A percentile compares a stretch with the other conserved stretches of the same genome.
phyloP scores from a whole-genome alignment of 2,329 filamentous ascomycete species.

The Phaeosphaeria sp. region DNA sequence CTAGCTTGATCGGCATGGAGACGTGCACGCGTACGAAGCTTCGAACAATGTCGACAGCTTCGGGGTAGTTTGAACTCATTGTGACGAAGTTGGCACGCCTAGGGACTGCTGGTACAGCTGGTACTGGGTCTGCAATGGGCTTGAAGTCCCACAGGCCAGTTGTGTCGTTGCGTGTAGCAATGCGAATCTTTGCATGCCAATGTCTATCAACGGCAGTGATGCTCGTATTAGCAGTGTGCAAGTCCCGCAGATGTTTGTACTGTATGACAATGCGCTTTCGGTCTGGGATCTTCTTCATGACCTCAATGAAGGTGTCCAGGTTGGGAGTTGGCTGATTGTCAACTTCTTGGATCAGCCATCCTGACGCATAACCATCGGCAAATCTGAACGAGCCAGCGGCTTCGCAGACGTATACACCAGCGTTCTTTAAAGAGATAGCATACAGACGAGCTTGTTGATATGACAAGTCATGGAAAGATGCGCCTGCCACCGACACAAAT shows the following conservation, averaged over 20 bases:
- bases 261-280: constrained; percentile 86
- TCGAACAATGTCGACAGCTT: constrained; percentile 89
- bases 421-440: constrained; percentile 79
- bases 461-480: constrained; percentile 93
- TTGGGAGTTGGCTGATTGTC: constrained; percentile 92
- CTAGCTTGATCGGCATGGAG: constrained; percentile 92
- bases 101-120: constrained; percentile 73
- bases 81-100: constrained; percentile 90
- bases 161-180: constrained; percentile 87
- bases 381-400: constrained; percentile 94
- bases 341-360: constrained; percentile 91
- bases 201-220: constrained; percentile 94
- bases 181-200: constrained; percentile 93
- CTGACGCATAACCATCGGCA: constrained; percentile 82
- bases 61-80: constrained; percentile 84
- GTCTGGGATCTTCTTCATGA: constrained; percentile 85
- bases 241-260: constrained; percentile 92
- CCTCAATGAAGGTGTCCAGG: constrained; percentile 85
- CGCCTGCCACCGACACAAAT: constrained; percentile 92
- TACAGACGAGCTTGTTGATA: constrained; percentile 98
- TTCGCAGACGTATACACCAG: constrained; percentile 92
- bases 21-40: constrained; percentile 95
- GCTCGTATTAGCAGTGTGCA: constrained; percentile 92
- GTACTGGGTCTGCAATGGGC: constrained; percentile 81
- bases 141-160: constrained; percentile 95